Evolutionary conservation across 2,329 filamentous ascomycete species (phyloP).

Genomic region (Lachnellula hyalina): DNA sequence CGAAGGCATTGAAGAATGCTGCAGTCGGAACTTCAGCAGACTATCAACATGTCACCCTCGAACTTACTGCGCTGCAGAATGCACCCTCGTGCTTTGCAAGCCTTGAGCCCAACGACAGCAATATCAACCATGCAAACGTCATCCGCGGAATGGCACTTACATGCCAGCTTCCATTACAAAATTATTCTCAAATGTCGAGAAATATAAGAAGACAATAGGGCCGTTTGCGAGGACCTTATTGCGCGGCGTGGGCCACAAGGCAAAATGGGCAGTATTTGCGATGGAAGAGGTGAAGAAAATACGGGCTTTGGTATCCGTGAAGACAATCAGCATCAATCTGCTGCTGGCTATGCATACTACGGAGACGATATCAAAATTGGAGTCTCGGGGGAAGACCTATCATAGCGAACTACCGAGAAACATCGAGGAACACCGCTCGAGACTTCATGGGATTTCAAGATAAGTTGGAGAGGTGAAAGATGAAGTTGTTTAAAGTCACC

Average conservation of each 20-base stretch:
- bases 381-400: background rate
- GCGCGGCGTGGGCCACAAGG: background rate
- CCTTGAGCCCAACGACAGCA: background rate
- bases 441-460: background rate
- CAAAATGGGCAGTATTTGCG: background rate
- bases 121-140: conserved; percentile 1
- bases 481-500: background rate
- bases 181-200: background rate
- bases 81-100: background rate
- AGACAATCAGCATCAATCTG: conserved; percentile 1
- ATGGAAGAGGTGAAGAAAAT: background rate
- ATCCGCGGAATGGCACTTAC: conserved; percentile 2
- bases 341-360: background rate
- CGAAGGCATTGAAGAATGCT: background rate
- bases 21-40: background rate
- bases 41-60: background rate
- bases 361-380: background rate
- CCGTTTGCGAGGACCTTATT: background rate
- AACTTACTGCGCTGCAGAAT: background rate
- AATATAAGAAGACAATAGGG: background rate
- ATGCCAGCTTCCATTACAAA: background rate
- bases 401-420: background rate
- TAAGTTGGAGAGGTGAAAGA: background rate
- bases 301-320: conserved; percentile 1
- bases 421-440: background rate